Conservation (phyloP, 2,329 filamentous ascomycete genomes). For the Canariomyces notabilis region DNA sequence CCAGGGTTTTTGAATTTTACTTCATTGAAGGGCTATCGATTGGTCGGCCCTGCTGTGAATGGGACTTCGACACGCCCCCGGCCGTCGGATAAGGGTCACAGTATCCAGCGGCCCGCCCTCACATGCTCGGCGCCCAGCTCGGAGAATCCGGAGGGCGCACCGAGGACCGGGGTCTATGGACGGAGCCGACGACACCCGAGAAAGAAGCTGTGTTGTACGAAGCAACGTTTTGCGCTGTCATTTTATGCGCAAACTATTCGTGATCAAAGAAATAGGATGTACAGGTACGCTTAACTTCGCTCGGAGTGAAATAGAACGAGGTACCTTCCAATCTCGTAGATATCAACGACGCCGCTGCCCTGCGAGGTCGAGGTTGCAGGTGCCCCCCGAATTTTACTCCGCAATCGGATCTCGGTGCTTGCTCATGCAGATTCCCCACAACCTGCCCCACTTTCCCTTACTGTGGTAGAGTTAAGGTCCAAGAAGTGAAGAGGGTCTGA, state of each 20-base stretch:
- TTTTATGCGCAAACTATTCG: no score
- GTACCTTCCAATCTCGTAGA: no score
- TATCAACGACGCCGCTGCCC: no score
- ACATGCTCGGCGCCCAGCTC: neutral
- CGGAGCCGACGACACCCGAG: no score
- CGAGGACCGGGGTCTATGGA: no score
- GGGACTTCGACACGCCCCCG: neutral
- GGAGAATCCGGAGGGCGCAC: neutral
- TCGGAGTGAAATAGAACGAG: no score
- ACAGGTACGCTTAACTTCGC: no score
- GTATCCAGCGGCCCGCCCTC: neutral
- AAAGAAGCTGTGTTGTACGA: no score
- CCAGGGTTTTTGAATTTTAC: neutral
- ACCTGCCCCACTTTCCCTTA: neutral
- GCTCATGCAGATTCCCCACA: neutral
- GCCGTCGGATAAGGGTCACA: neutral
- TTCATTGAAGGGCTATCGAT: neutral
- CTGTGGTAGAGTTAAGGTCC: neutral
- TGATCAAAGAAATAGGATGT: no score
- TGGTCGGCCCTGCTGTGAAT: neutral
- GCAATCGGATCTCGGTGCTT: neutral
- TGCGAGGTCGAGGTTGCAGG: neutral
- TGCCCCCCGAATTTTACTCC: no score
- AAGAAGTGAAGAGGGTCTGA: no score
- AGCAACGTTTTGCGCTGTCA: no score